phyloP scores from a whole-genome alignment of 2,329 filamentous ascomycete species.

The Monosporascus sp. region DNA sequence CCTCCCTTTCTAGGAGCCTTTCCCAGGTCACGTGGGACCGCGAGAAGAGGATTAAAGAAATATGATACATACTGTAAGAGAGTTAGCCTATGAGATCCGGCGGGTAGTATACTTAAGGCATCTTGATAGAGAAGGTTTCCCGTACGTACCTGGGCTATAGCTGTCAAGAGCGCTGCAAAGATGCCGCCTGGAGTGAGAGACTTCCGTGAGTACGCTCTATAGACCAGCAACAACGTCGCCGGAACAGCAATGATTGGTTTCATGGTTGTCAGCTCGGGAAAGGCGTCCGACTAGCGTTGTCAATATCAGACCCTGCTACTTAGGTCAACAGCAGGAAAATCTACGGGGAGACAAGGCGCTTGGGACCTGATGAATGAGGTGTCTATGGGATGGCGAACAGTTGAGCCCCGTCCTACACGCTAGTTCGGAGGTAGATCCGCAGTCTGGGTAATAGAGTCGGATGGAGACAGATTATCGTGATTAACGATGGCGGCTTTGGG shows the following conservation, averaged over 20 bases:
- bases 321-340: too few species aligned
- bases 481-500: too few species aligned
- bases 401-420: too few species aligned
- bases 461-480: too few species aligned
- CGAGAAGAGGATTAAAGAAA: not conserved
- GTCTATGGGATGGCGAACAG: too few species aligned
- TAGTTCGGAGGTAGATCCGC: too few species aligned
- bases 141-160: constrained; percentile 54
- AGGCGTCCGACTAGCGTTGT: not conserved
- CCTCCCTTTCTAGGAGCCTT: not conserved
- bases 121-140: not conserved
- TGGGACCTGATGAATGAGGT: too few species aligned
- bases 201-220: constrained; percentile 64
- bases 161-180: constrained; percentile 66
- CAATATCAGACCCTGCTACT: not conserved
- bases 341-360: too few species aligned
- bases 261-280: constrained; percentile 34
- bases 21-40: not conserved
- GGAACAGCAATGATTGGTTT: constrained; percentile 53
- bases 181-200: constrained; percentile 77
- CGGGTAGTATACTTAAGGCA: not conserved
- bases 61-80: not conserved
- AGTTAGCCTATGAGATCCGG: not conserved
- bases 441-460: too few species aligned
- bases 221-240: constrained; percentile 55